These are phyloP conservation scores for Periconia sp. DNA, from an alignment of 2,329 filamentous ascomycete genomes.

Conservation along the genomic window DNA sequence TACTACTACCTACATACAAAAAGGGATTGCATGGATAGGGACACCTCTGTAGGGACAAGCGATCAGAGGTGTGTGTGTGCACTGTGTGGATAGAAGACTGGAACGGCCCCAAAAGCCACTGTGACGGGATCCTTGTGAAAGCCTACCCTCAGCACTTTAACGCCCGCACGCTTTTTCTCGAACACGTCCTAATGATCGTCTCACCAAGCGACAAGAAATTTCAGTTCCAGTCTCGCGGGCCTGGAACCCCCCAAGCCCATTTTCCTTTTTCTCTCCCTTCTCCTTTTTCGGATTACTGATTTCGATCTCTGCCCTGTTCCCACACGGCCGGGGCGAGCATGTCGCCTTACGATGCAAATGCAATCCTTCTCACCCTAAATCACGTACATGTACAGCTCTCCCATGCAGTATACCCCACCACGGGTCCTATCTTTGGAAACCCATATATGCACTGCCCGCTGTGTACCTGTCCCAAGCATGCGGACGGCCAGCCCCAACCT, in stretches of 20 bases:
- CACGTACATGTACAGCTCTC: not conserved
- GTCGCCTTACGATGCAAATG: not conserved
- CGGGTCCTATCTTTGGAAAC: too few relatives aligned
- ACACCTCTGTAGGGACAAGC: too few relatives aligned
- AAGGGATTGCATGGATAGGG: too few relatives aligned
- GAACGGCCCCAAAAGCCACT: not conserved
- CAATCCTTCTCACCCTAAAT: not conserved
- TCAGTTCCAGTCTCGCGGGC: not conserved
- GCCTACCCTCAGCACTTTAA: not conserved
- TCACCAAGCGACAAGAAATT: not conserved
- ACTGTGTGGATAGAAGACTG: too few relatives aligned
- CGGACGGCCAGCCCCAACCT: not conserved
- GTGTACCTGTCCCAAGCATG: not conserved
- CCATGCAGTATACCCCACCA: too few relatives aligned
- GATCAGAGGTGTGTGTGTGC: too few relatives aligned
- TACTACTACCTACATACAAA: too few relatives aligned
- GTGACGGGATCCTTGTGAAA: not conserved
- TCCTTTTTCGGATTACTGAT: too few relatives aligned
- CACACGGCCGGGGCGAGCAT: not conserved
- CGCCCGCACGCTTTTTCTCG: not conserved
- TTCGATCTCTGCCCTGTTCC: not conserved
- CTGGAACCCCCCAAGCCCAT: not conserved
- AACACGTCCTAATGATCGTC: not conserved
- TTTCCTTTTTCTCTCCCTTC: not conserved
- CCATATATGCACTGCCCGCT: not conserved